Percentiles rank a stretch among this genome's conserved stretches.
phyloP scores from a whole-genome alignment of 371 early-diverging fungal species.

The Parasitella parasitica region DNA sequence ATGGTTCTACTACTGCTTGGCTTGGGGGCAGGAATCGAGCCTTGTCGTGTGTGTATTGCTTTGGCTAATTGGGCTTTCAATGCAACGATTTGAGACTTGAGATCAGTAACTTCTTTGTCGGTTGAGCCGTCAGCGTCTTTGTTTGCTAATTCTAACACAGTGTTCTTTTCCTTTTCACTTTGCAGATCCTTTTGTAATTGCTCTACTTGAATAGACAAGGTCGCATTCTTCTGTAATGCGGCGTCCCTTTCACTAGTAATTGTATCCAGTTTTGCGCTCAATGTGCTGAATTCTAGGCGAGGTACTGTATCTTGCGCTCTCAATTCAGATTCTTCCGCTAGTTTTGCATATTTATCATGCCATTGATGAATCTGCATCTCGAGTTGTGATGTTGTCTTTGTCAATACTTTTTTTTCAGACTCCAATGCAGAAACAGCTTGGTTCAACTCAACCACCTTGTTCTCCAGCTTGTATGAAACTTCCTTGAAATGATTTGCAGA shows the following conservation, averaged over 20 bases:
- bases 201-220: slow-evolving; percentile 56
- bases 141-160: slow-evolving; percentile 47
- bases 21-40: slow-evolving; percentile 11
- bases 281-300: slow-evolving; percentile 54
- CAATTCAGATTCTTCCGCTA: slow-evolving; percentile 43
- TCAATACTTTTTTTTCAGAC: slow-evolving; percentile 63
- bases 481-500: slow-evolving; percentile 92
- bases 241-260: slow-evolving; percentile 39
- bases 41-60: slow-evolving; percentile 29
- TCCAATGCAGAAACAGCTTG: slow-evolving; percentile 70
- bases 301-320: slow-evolving; percentile 56
- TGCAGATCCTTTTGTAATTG: slow-evolving; percentile 53
- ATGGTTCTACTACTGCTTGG: slow-evolving; percentile 9
- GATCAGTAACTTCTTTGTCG: slow-evolving; percentile 20
- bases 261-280: slow-evolving; percentile 46
- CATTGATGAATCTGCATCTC: slow-evolving; percentile 64
- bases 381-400: slow-evolving; percentile 47
- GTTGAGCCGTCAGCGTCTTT: not conserved
- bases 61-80: slow-evolving; percentile 41
- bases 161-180: slow-evolving; percentile 68
- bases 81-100: slow-evolving; percentile 35
- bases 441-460: slow-evolving; percentile 92
- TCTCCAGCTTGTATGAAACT: slow-evolving; percentile 88
- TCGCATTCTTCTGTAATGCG: slow-evolving; percentile 47
- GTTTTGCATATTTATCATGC: slow-evolving; percentile 68